Conservation (phyloP, 2,329 filamentous ascomycete genomes). For the Ascochyta fabae region DNA sequence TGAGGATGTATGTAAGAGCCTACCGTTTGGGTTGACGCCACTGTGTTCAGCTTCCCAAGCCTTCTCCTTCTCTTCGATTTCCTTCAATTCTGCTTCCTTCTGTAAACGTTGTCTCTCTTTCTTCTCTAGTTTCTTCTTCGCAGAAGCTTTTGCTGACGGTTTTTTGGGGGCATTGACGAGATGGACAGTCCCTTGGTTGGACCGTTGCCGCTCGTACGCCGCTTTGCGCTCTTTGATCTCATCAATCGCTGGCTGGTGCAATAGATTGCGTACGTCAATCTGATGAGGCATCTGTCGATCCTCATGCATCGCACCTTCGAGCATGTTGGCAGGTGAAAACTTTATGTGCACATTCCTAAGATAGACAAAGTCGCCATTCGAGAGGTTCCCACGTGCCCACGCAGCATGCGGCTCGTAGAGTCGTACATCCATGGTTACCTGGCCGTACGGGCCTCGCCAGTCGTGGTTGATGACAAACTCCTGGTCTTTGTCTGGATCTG, state of each 20-base stretch:
- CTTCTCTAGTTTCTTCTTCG: constrained; percentile 49
- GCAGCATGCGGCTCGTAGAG: constrained; percentile 72
- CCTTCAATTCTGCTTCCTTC: constrained; percentile 40
- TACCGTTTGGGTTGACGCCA: constrained; percentile 52
- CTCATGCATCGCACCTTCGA: constrained; percentile 76
- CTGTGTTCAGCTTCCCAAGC: constrained; percentile 20
- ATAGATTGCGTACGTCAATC: constrained; percentile 60
- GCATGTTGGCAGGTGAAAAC: constrained; percentile 54
- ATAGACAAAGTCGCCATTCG: constrained; percentile 66
- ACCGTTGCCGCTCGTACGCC: constrained; percentile 61
- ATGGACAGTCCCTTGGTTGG: constrained; percentile 21
- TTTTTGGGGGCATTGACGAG: constrained; percentile 29
- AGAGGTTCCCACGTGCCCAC: constrained; percentile 63
- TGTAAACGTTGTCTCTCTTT: constrained; percentile 43
- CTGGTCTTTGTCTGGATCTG: constrained; percentile 42
- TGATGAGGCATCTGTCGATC: constrained; percentile 62
- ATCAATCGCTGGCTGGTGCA: constrained; percentile 14
- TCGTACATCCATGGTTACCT: constrained; percentile 72
- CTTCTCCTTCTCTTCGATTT: constrained; percentile 32
- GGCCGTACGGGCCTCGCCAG: constrained; percentile 81
- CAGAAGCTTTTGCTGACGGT: constrained; percentile 24
- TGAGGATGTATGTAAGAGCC: constrained; percentile 15
- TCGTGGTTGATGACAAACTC: constrained; percentile 39
- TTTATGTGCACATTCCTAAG: constrained; percentile 78
- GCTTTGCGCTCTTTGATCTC: constrained; percentile 62